phyloP scores from a whole-genome alignment of 2,329 filamentous ascomycete genomes.

The Fusarium sp. region DNA sequence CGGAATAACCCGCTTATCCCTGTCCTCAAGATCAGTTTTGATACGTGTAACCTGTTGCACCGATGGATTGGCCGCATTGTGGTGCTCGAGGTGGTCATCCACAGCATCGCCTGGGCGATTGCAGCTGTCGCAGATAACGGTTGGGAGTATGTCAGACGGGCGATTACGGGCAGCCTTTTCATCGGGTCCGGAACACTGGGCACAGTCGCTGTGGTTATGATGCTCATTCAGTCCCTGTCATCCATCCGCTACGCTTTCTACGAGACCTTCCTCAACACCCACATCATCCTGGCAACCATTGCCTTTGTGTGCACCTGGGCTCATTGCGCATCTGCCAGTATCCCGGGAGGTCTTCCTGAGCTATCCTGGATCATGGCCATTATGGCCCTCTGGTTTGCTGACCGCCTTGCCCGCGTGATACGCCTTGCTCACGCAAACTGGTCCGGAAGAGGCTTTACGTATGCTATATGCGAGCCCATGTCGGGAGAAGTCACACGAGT shows the following conservation, averaged over 20 bases:
- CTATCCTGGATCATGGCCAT: conserved; percentile 78
- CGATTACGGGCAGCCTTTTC: conserved; percentile 68
- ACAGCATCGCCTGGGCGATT: conserved; percentile 78
- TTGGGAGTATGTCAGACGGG: conserved; percentile 64
- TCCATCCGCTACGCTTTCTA: conserved; percentile 94
- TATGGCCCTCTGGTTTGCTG: conserved; percentile 78
- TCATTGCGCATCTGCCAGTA: conserved; percentile 74
- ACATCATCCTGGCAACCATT: conserved; percentile 79
- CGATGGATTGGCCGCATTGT: conserved; percentile 82
- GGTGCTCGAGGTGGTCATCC: conserved; percentile 72
- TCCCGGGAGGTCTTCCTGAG: conserved; percentile 75
- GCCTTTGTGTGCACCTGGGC: conserved; percentile 78
- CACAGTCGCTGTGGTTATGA: conserved; percentile 67
- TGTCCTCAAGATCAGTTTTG: conserved; percentile 87
- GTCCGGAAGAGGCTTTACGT: conserved; percentile 66
- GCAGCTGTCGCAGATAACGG: conserved; percentile 75
- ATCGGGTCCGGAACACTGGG: conserved; percentile 72
- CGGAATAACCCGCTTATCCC: conserved; percentile 93
- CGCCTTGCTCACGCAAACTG: conserved; percentile 74
- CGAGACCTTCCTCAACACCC: conserved; percentile 90
- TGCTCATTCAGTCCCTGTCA: conserved; percentile 77
- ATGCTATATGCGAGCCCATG: conserved; percentile 73
- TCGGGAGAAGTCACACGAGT: conserved; percentile 76
- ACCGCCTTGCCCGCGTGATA: conserved; percentile 71
- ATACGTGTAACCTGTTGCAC: conserved; percentile 83